phyloP scores from a whole-genome alignment of 208 protist genomes.

The Leptomonas pyrrhocoris region DNA sequence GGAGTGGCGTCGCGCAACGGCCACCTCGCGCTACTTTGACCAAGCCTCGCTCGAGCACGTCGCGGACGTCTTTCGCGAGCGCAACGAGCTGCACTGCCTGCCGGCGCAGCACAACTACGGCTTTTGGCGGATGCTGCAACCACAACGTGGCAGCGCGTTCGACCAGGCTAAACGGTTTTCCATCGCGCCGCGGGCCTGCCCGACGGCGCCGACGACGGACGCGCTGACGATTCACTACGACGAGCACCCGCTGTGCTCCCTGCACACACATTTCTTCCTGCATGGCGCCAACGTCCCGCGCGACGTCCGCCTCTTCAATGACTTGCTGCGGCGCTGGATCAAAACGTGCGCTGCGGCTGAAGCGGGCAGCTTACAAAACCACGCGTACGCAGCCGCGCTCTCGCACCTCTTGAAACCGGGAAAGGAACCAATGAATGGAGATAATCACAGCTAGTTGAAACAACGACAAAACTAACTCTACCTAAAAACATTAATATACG shows the following conservation, averaged over 20 bases:
- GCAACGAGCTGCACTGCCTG: conserved; percentile 40
- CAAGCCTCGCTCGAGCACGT: conserved; percentile 76
- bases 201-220: background rate
- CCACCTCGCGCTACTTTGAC: conserved; percentile 75
- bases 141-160: conserved; percentile 17
- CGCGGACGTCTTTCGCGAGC: conserved; percentile 34
- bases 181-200: conserved; percentile 19
- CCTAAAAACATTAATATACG: too few species aligned
- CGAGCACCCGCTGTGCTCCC: conserved; percentile 48
- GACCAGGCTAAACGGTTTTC: conserved; percentile 60
- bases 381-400: conserved; percentile 19
- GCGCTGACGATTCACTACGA: conserved; percentile 57
- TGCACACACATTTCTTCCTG: conserved; percentile 80
- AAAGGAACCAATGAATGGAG: too few species aligned
- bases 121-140: conserved; percentile 84
- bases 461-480: too few species aligned
- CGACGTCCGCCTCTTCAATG: conserved; percentile 66
- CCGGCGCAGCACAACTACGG: conserved; percentile 85
- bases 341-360: conserved; percentile 26
- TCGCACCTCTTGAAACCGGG: background rate
- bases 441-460: too few species aligned
- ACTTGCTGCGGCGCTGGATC: conserved; percentile 55
- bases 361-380: conserved; percentile 1
- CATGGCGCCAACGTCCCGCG: conserved; percentile 13
- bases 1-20: conserved; percentile 66